Base-by-base conservation (phyloP, 495 filamentous ascomycete species). In the Xanthoparmelia taractica region DNA sequence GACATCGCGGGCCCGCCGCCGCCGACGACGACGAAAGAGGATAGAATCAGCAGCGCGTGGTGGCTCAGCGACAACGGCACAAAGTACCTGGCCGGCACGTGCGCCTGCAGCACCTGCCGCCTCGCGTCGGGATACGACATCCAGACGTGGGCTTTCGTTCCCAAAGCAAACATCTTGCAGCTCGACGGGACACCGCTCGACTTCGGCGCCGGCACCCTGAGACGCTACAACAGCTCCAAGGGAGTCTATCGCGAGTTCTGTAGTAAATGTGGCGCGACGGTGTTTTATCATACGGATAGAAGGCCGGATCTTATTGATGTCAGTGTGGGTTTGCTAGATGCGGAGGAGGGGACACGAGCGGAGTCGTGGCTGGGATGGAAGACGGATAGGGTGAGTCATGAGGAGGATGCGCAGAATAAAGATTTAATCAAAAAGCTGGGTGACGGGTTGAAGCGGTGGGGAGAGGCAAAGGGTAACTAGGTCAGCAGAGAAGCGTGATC, bases 101-200 rank as follows among this genome's bases (percentile, higher is more conserved):
- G 83, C 64, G 66, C 74, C 20, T 85, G 83, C 65, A 75, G 78
- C 59, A 79, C 80, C 41, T 85, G 82, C 63, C 79, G 80, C 0
- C 66, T 80, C 18, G 69, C 70, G 1, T 73, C 63, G 11, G 82
- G 81, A 1, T 68, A 68, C 1, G 77, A 84, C 62, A 60, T 84
- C 13, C 72, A 75, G 31, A 66, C 72, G 38, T 85, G 82, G 81
- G 70, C 74, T 17, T 77, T 76, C 57, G 69, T 77, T 8, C 69
- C 73, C 11, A 36, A 62, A 29, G 50, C 13, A 10, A 29, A 66
- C 64, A 33, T 70, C 58, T 17, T 5, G 17, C 11, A 73, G 64
- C 43, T 61, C 75, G 34, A 72, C 62, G 55, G 67, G 18, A 67
- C 73, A 34, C 45, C 60, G 0, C 60, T 70, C 3, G 69, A 76